Evolutionary conservation across 805 yeast genomes (phyloP), one percentile per base, ranked within the genome.

Genomic region (Torulaspora delbrueckii): DNA sequence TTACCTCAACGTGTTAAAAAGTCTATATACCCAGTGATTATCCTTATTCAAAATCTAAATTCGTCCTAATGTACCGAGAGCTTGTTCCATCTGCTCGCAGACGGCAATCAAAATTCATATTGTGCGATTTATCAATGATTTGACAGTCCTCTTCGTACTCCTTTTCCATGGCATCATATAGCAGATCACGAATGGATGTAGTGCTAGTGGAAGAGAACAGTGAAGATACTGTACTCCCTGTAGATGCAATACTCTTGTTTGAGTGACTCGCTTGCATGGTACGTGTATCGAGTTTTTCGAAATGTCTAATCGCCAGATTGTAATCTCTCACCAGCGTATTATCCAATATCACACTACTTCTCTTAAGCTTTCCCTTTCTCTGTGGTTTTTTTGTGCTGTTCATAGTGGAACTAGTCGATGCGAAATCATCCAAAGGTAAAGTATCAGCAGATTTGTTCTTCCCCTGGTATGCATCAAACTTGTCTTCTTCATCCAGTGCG

Each of bases 291-390:
- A 37, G 42, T 5, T 34, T 43, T 28, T 49, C 53, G 16, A 49
- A 49, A 34, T 47, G 49, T 32, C 47, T 50, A 12, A 61, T 34
- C n/a, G 63, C 64, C 14, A 57, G 31, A 40, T 56, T 57, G 47
- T 60, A 60, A 28, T 62, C 66, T 25, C 58, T 48, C 3, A 60
- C 54, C 30, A 60, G 40, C 10, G 50, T 54, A 25, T 57, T 60
- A 47, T 62, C 66, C 22, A 62, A 45, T 16, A 57, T 25, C 16
- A 58, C 52, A 10, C 61, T 60, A 40, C 62, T 54, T 45, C 65
- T 49, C 47, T 57, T 56, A 28, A 53, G 42, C 22, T 42, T 46
- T 41, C 47, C 52, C 42, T 40, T 47, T 28, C 28, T 40, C 23
- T 43, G 45, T 10, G 42, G 35, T 25, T 38, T 49, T 13, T 41